A percentile compares a stretch with the other conserved stretches of the same genome.
These are phyloP conservation scores for Penicillium malachiteum DNA, from an alignment of 495 filamentous ascomycete genomes.

Conservation along the genomic window DNA sequence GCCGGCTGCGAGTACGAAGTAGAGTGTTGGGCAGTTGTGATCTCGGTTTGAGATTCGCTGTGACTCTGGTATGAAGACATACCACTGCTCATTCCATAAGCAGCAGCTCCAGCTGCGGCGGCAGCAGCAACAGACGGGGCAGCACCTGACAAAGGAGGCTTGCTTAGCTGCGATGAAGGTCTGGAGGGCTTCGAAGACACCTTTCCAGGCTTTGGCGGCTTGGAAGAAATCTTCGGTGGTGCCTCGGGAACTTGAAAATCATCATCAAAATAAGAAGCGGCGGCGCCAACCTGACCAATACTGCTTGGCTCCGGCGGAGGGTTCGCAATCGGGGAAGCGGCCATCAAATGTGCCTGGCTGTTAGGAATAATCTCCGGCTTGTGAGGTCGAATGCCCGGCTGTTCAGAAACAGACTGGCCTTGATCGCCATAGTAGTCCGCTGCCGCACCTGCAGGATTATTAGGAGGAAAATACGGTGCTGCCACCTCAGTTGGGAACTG, in stretches of 20 bases:
- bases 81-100: constrained; percentile 28
- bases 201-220: constrained; percentile 28
- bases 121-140: constrained; percentile 21
- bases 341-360: constrained; percentile 48
- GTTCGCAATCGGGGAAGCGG: constrained; percentile 45
- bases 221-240: constrained; percentile 17
- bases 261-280: constrained; percentile 46
- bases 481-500: constrained; percentile 49
- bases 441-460: constrained; percentile 56
- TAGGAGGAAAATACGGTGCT: constrained; percentile 52
- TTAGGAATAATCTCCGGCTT: constrained; percentile 55
- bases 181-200: constrained; percentile 16
- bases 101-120: constrained; percentile 22
- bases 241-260: constrained; percentile 16
- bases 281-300: constrained; percentile 49
- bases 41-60: constrained; percentile 11
- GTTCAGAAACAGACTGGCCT: constrained; percentile 59
- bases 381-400: constrained; percentile 58
- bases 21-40: constrained; percentile 12
- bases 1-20: constrained; percentile 22
- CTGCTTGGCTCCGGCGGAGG: constrained; percentile 55
- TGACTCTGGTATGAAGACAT: constrained; percentile 14
- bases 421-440: constrained; percentile 68
- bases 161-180: constrained; percentile 25
- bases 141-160: constrained; percentile 26